phyloP scores from a whole-genome alignment of 768 basidiomycete genomes.

The Tephrocybe sp. region DNA sequence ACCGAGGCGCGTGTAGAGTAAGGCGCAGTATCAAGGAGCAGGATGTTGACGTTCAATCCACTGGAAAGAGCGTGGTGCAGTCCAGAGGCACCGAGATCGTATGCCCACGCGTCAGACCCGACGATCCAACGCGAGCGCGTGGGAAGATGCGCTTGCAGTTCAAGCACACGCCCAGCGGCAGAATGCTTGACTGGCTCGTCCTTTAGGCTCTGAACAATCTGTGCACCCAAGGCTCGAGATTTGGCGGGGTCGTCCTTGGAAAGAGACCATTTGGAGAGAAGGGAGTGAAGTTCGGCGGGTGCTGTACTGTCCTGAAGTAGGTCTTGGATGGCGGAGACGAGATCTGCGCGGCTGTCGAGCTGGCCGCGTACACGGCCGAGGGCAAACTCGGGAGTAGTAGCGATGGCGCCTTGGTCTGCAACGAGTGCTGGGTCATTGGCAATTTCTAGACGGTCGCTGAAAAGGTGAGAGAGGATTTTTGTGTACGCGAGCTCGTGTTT shows the following conservation, averaged over 20 bases:
- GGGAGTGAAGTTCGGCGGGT: slow-evolving; percentile 57
- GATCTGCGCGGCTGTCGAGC: slow-evolving; percentile 67
- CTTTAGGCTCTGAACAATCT: slow-evolving; percentile 52
- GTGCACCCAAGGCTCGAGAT: slow-evolving; percentile 55
- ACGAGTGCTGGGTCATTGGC: slow-evolving; percentile 81
- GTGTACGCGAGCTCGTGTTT: slow-evolving; percentile 91
- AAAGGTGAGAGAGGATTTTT: slow-evolving; percentile 79
- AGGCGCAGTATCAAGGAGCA: slow-evolving; percentile 90
- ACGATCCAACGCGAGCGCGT: slow-evolving; percentile 91
- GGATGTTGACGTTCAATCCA: slow-evolving; percentile 88
- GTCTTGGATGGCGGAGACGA: slow-evolving; percentile 61
- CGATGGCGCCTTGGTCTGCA: slow-evolving; percentile 62
- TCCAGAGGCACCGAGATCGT: slow-evolving; percentile 93
- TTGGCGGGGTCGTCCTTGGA: slow-evolving; percentile 68
- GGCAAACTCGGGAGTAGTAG: slow-evolving; percentile 93
- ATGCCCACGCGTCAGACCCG: slow-evolving; percentile 97
- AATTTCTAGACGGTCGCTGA: slow-evolving; percentile 76
- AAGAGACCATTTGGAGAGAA: slow-evolving; percentile 78
- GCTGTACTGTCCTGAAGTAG: slow-evolving; percentile 54
- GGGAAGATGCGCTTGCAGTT: slow-evolving; percentile 59
- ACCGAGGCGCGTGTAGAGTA: slow-evolving; percentile 74
- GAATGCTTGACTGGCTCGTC: slow-evolving; percentile 35
- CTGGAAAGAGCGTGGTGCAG: slow-evolving; percentile 94
- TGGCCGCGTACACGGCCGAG: slow-evolving; percentile 87
- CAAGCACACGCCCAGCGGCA: slow-evolving; percentile 54